Percentiles rank a stretch among this genome's conserved stretches.
Conservation (phyloP, 306 rosid genomes). For the Gleditsia sinensis region DNA sequence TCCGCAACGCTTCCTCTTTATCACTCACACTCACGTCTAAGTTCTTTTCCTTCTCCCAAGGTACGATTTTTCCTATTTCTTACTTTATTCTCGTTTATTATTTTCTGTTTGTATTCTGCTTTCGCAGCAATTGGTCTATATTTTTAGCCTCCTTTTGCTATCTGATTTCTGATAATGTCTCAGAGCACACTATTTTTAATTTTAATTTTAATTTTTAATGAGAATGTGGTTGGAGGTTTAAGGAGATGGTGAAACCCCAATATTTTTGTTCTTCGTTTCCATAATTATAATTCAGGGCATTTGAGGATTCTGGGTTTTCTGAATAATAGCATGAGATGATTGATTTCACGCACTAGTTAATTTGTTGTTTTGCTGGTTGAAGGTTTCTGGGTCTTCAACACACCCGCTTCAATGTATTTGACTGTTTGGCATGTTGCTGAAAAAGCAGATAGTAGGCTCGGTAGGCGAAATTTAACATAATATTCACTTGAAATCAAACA, state of each 20-base stretch:
- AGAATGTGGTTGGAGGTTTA: background rate
- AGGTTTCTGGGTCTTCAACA: no score
- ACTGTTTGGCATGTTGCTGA: no score
- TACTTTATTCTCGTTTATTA: no score
- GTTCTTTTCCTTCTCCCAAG: slow-evolving; percentile 61
- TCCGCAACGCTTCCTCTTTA: slow-evolving; percentile 68
- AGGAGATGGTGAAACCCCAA: background rate
- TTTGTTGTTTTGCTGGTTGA: background rate
- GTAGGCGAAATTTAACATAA: no score
- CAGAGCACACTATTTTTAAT: background rate
- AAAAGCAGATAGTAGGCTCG: no score
- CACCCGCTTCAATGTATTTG: no score
- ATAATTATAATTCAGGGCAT: background rate
- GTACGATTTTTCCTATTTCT: slow-evolving; percentile 42
- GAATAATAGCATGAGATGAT: background rate
- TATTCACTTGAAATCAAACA: no score
- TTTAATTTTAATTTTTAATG: background rate
- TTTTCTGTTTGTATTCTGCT: slow-evolving; percentile 6
- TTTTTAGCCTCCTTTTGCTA: background rate
- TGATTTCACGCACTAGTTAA: background rate
- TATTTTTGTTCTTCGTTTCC: background rate
- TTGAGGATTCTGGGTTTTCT: slow-evolving; percentile 8
- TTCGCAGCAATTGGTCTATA: background rate
- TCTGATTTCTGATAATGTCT: slow-evolving; percentile 1
- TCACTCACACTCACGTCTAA: slow-evolving; percentile 48